phyloP scores from a whole-genome alignment of 2,329 filamentous ascomycete genomes.

The Curvularia sp. region DNA sequence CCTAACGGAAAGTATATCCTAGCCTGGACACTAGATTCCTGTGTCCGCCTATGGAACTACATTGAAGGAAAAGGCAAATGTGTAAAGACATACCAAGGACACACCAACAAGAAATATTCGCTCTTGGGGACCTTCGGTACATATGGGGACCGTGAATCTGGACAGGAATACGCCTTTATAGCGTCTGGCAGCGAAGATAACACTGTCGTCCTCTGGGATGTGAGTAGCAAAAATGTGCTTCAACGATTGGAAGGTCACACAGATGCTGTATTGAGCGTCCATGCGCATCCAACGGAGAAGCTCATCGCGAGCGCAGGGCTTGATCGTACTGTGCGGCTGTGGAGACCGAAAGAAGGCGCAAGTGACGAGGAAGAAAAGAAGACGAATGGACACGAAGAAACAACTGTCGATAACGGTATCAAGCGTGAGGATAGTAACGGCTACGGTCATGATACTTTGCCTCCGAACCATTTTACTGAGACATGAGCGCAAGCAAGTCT shows the following conservation, averaged over 20 bases:
- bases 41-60: conserved; percentile 93
- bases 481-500: not conserved
- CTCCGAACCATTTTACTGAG: conserved; percentile 31
- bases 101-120: conserved; percentile 82
- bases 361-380: not conserved
- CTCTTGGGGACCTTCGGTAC: conserved; percentile 84
- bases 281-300: conserved; percentile 62
- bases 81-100: conserved; percentile 97
- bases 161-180: conserved; percentile 64
- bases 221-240: conserved; percentile 81
- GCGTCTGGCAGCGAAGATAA: conserved; percentile 89
- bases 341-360: conserved; percentile 47
- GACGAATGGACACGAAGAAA: not conserved
- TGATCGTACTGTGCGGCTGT: conserved; percentile 68
- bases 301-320: conserved; percentile 68
- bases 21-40: conserved; percentile 89
- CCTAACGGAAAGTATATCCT: conserved; percentile 94
- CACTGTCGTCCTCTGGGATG: conserved; percentile 86
- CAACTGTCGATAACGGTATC: conserved; percentile 1
- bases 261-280: conserved; percentile 66
- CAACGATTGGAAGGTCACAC: conserved; percentile 68
- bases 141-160: conserved; percentile 54
- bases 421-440: conserved; percentile 20
- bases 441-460: conserved; percentile 30
- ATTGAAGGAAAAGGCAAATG: conserved; percentile 86